Evolutionary conservation across 192 early-diverging fungal genomes (phyloP).

Genomic region (Diversispora epigaea): DNA sequence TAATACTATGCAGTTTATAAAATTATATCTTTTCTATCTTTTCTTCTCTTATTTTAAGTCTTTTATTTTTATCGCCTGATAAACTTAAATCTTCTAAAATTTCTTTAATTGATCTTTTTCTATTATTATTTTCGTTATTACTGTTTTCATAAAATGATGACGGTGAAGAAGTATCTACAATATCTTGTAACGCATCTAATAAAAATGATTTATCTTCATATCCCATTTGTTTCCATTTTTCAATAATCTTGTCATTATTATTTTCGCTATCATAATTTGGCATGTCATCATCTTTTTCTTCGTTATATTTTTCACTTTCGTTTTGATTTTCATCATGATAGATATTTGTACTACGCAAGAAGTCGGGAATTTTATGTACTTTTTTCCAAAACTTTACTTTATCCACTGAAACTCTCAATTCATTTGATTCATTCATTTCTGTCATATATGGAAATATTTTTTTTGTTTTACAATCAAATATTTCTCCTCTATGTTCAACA

Average conservation of each 20-base stretch:
- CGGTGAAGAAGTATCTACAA: not conserved
- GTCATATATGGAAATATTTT: not conserved
- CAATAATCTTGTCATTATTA: not conserved
- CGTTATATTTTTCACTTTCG: not conserved
- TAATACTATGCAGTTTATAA: too few relatives aligned
- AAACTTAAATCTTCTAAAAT: too few relatives aligned
- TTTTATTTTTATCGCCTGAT: too few relatives aligned
- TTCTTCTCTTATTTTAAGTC: too few relatives aligned
- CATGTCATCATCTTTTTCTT: not conserved
- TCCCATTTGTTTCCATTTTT: not conserved
- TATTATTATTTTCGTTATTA: too few relatives aligned
- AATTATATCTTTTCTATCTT: too few relatives aligned
- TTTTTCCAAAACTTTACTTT: slow-evolving; percentile 11
- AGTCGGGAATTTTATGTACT: not conserved
- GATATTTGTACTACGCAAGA: not conserved
- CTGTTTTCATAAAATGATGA: too few relatives aligned
- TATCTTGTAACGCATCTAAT: not conserved
- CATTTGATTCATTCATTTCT: not conserved
- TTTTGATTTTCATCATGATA: not conserved
- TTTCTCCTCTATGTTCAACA: slow-evolving; percentile 11
- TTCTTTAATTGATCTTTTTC: too few relatives aligned
- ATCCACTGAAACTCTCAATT: slow-evolving; percentile 14
- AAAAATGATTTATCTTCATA: not conserved
- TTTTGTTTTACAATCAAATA: slow-evolving; percentile 15
- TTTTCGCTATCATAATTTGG: not conserved